Evolutionary conservation across 2,329 filamentous ascomycete genomes (phyloP), one percentile per base, ranked within the genome.

Genomic region (Purpureocillium lavendulum): DNA sequence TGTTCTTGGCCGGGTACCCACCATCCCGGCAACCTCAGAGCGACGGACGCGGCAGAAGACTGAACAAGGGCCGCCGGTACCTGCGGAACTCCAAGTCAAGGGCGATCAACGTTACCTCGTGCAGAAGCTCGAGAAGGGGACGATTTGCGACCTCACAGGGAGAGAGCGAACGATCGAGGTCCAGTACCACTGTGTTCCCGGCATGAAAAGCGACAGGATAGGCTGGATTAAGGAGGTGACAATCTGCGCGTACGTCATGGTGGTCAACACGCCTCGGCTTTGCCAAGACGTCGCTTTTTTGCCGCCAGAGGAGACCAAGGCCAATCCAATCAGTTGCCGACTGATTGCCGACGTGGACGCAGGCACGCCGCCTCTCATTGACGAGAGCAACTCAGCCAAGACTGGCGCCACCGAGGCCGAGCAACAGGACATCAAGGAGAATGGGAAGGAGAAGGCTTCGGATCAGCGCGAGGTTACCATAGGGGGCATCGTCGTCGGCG

Each of bases 191-290:
- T 95, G 88, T 65, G 82, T 86, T 51, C 87, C 86, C 0, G 81
- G 84, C 36, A 70, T 80, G 26, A 76, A 76, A 3, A 70, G 67
- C 35, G 82, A 94, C 57, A 78, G 82, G 35, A 95, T 96, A 51
- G 83, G 82, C 33, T 88, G 87, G 79, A 94, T 96, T 62, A 95
- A 95, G 60, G 89, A 96, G 59, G 79, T 90, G 2, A 84, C 83
- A 3, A 95, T 87, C 10, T 96, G 89, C 64, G 80, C 87, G 11
- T 96, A 96, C 57, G 71, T 95, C 39, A 95, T 96, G 88, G 79
- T 94, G 26, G 77, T 96, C 46, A 84, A 94, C 57, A 95, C 89
- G 0, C 87, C 88, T 0, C 80, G 87, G 1, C 76, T 96, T 11
- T 96, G 89, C 65, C 78, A 83, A 55, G 89, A 96, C 49, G 77